A percentile compares a stretch with the other conserved stretches of the same genome.
Conservation (phyloP, 2,329 filamentous ascomycete species). For the Ophiostoma novo-ulmi region DNA sequence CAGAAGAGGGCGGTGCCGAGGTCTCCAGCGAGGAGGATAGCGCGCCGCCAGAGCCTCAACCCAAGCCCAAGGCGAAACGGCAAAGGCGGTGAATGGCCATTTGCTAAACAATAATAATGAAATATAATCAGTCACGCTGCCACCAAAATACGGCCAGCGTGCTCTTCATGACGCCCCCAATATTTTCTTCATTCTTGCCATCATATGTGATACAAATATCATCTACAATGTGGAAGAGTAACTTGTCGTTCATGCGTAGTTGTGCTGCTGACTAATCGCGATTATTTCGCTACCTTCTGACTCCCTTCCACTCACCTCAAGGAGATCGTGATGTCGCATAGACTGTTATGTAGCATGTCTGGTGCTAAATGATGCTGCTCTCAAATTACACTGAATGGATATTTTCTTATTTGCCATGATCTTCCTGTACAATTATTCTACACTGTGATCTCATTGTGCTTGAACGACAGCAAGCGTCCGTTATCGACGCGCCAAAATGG, state of each 20-base stretch:
- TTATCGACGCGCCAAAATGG: background rate
- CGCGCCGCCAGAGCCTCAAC: conserved; percentile 15
- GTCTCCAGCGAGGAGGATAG: conserved; percentile 15
- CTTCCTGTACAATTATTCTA: background rate
- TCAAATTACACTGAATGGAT: background rate
- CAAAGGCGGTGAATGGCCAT: conserved; percentile 15
- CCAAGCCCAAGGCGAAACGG: conserved; percentile 19
- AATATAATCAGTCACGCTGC: conserved; percentile 4
- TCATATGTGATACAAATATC: background rate
- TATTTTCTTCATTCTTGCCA: background rate
- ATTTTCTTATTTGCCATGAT: background rate
- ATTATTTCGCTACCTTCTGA: too few relatives aligned
- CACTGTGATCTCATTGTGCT: background rate
- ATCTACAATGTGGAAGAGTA: too few relatives aligned
- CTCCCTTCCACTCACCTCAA: too few relatives aligned
- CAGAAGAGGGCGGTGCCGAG: conserved; percentile 16
- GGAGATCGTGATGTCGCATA: too few relatives aligned
- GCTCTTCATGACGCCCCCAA: conserved; percentile 7
- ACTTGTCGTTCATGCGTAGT: too few relatives aligned
- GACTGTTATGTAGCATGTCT: too few relatives aligned
- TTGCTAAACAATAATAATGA: conserved; percentile 2
- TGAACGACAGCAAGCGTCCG: background rate
- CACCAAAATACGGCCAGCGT: background rate
- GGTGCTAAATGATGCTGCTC: too few relatives aligned
- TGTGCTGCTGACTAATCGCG: too few relatives aligned